Conservation (phyloP, 208 protist genomes). For the Acanthamoeba royreba region DNA sequence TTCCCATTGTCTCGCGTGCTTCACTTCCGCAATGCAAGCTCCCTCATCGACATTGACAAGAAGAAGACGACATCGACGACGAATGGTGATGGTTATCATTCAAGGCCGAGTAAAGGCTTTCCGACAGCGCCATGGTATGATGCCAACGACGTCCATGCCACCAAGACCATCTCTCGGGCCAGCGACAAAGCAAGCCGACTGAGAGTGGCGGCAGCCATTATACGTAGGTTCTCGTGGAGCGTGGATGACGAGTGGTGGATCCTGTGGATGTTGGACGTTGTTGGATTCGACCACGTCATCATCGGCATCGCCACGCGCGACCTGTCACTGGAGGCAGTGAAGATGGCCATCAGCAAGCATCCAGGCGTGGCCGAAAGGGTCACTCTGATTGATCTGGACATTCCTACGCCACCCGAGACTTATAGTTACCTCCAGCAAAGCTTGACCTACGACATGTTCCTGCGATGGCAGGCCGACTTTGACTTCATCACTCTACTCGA, state of each 20-base stretch:
- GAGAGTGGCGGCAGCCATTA: background rate
- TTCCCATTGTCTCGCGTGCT: too few relatives aligned
- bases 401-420: background rate
- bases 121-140: too few relatives aligned
- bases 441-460: background rate
- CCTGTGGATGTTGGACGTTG: background rate
- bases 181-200: background rate
- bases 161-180: too few relatives aligned
- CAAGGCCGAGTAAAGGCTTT: too few relatives aligned
- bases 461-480: background rate
- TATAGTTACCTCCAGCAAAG: background rate
- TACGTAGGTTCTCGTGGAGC: background rate
- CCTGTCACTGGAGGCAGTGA: background rate
- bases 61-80: too few relatives aligned
- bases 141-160: too few relatives aligned
- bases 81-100: too few relatives aligned
- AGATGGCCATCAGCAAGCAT: background rate
- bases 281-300: background rate
- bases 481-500: background rate
- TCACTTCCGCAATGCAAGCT: background rate
- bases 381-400: background rate
- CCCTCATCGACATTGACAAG: too few relatives aligned
- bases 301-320: background rate
- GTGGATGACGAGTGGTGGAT: background rate
- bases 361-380: background rate